These are phyloP conservation scores for Phytophthora syringae DNA, from an alignment of 352 stramenopile species.

Conservation along the genomic window DNA sequence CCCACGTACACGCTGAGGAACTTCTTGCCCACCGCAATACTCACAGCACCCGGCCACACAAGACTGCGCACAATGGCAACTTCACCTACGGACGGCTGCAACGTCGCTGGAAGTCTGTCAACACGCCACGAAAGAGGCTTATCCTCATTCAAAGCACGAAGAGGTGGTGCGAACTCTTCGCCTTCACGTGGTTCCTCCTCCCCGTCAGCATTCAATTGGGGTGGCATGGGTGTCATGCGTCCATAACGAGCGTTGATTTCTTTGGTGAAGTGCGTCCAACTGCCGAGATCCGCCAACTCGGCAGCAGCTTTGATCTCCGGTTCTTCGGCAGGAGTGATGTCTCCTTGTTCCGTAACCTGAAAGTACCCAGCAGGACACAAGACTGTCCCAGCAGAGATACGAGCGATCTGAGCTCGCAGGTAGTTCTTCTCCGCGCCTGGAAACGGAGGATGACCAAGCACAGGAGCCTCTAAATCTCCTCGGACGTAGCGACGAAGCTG, in stretches of 20 bases:
- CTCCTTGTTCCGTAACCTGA: constrained; percentile 70
- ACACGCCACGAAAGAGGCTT: constrained; percentile 74
- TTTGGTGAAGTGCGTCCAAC: constrained; percentile 90
- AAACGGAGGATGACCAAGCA: constrained; percentile 88
- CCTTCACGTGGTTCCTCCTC: constrained; percentile 74
- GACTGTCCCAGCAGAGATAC: constrained; percentile 83
- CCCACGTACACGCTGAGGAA: constrained; percentile 93
- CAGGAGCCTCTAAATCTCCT: constrained; percentile 82
- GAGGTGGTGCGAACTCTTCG: constrained; percentile 66
- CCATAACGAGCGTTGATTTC: constrained; percentile 88
- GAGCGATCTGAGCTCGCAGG: constrained; percentile 89
- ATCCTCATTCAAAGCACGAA: constrained; percentile 75
- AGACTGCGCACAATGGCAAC: constrained; percentile 78
- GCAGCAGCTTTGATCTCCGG: constrained; percentile 77
- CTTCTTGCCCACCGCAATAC: constrained; percentile 85
- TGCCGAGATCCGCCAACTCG: constrained; percentile 73
- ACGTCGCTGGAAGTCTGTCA: constrained; percentile 68
- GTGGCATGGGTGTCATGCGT: constrained; percentile 70
- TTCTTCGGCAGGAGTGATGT: constrained; percentile 72
- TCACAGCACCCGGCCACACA: constrained; percentile 87
- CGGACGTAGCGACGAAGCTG: constrained; percentile 84
- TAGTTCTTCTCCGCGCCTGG: constrained; percentile 88
- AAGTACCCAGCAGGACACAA: constrained; percentile 90
- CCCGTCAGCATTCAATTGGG: constrained; percentile 74
- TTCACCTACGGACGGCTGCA: constrained; percentile 65